Base-by-base conservation (phyloP, 2,329 filamentous ascomycete genomes). In the Pochonia chlamydosporia region DNA sequence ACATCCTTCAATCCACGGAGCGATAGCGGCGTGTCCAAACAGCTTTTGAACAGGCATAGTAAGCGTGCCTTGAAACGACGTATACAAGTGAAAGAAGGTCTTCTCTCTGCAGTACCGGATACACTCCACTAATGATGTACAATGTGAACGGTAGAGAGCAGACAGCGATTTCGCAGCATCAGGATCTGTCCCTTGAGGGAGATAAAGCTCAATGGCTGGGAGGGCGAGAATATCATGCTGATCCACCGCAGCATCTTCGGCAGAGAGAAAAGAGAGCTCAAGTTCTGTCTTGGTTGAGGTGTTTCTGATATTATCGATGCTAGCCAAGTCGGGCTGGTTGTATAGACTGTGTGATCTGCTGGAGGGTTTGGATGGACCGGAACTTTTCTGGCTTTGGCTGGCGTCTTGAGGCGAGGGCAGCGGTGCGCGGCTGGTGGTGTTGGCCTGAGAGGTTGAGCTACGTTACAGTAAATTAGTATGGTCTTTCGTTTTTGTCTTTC, bases 71-170 rank as follows among this genome's bases (percentile, higher is more conserved):
- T 96, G 89, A 64, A 99, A 97, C 1, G 92, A 93, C 5, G 87
- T 91, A 63, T 95, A 96, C 14, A 96, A 79, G 55, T 95, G 89
- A 63, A 96, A 95, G 64, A 99, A 95, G 6, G 90, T 92, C 69
- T 96, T 95, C 66, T 96, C 89, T 62, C 93, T 95, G 75, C 92
- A 96, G 65, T 89, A 97, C 25, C 93, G 87, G 52, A 99, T 90
- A 57, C 89, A 92, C 66, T 99, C 93, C 26, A 99, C 87, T 5
- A 99, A 78, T 1, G 91, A 96, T 13, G 93, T 96, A 64, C 91
- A 96, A 63, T 97, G 92, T 3, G 92, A 93, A 43, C 90, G 83
- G 63, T 99, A 99, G 21, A 97, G 76, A 4, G 92, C 91, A 31
- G 83, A 82, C 20, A 99, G 73, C 4, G 90, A 91, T 58, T 87